A percentile compares a stretch with the other conserved stretches of the same genome.
Evolutionary conservation across 805 yeast genomes (phyloP).

Genomic region (Wickerhamiella dianesei): DNA sequence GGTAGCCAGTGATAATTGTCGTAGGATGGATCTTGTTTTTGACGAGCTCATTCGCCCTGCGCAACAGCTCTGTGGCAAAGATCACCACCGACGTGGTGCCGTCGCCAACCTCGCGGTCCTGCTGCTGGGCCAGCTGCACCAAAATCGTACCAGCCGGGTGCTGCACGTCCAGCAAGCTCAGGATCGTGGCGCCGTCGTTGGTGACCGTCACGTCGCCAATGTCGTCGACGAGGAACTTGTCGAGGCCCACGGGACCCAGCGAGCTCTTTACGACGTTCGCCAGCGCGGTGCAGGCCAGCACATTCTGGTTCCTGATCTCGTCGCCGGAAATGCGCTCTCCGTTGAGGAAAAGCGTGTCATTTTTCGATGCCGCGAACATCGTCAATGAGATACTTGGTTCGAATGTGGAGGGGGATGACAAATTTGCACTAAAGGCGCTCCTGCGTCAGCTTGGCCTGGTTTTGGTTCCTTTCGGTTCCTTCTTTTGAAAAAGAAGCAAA

Average conservation of each 20-base stretch:
- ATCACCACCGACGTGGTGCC: conserved; percentile 97
- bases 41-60: conserved; percentile 86
- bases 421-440: not conserved
- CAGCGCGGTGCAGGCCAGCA: conserved; percentile 78
- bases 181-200: conserved; percentile 96
- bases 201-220: conserved; percentile 98
- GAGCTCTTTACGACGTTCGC: conserved; percentile 83
- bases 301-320: conserved; percentile 88
- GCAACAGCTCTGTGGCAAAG: conserved; percentile 82
- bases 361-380: conserved; percentile 16
- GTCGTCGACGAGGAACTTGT: conserved; percentile 96
- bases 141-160: conserved; percentile 98
- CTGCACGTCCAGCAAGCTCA: conserved; percentile 82
- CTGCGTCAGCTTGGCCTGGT: too few species aligned
- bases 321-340: conserved; percentile 95
- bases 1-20: conserved; percentile 90
- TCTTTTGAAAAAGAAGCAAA: too few species aligned
- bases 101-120: conserved; percentile 96
- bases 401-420: not conserved
- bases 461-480: not conserved
- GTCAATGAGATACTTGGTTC: not conserved
- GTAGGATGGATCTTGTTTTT: conserved; percentile 94
- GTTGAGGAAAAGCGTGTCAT: conserved; percentile 80
- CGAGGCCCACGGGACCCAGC: conserved; percentile 95
- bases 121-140: conserved; percentile 96